These are phyloP conservation scores for Starmerella powellii DNA, from an alignment of 805 yeast species.

Conservation along the genomic window DNA sequence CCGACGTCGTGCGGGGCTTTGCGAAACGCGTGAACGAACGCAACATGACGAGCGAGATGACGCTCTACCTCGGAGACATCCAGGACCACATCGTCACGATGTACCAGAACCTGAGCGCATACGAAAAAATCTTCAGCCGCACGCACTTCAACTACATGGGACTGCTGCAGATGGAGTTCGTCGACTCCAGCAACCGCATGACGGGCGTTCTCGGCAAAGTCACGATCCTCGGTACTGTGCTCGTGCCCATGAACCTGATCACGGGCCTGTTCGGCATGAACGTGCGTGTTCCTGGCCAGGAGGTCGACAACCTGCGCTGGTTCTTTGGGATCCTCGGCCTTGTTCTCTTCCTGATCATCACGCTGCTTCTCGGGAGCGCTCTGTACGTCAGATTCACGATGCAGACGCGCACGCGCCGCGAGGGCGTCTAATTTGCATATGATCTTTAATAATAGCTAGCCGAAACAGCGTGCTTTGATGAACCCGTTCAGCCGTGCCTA, in stretches of 20 bases:
- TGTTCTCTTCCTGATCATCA: constrained; percentile 33
- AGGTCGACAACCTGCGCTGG: constrained; percentile 41
- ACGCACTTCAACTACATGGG: constrained; percentile 89
- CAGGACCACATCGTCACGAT: constrained; percentile 94
- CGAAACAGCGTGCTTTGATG: not conserved
- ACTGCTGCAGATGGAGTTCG: constrained; percentile 84
- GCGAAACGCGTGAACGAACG: constrained; percentile 84
- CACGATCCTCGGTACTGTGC: constrained; percentile 76
- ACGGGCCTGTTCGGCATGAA: constrained; percentile 96
- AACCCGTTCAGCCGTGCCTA: too few relatives aligned
- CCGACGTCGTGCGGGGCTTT: constrained; percentile 92
- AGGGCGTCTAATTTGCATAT: not conserved
- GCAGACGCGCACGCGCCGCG: not conserved
- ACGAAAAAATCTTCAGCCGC: constrained; percentile 85
- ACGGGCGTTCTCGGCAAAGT: constrained; percentile 82
- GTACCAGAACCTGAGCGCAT: constrained; percentile 80
- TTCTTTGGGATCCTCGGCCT: constrained; percentile 56
- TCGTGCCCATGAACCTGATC: constrained; percentile 78
- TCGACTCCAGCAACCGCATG: constrained; percentile 70
- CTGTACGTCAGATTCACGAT: constrained; percentile 11
- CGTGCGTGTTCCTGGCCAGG: constrained; percentile 70
- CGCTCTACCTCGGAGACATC: constrained; percentile 84
- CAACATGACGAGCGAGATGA: constrained; percentile 71
- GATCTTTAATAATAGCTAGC: not conserved
- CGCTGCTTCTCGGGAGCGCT: constrained; percentile 33